Evolutionary conservation across 306 rosid species (phyloP).

Genomic region (Macrotyloma uniflorum): DNA sequence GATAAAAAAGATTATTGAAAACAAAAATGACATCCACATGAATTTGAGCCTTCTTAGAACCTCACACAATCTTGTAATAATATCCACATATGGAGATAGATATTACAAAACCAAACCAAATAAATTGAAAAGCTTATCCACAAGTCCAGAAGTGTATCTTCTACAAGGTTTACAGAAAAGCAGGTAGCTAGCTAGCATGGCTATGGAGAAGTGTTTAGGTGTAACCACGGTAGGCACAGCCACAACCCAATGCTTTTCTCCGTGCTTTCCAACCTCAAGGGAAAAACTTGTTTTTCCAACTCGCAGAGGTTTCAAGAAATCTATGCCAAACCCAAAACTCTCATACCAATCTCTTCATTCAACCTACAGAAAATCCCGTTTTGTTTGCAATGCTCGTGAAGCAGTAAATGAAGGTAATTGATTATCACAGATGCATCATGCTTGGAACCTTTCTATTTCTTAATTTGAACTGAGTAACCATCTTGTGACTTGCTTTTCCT

Average conservation of each 20-base stretch:
- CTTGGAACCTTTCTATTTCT: neutral
- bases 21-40: conserved; percentile 57
- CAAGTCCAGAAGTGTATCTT: neutral
- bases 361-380: conserved; percentile 47
- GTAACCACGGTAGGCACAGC: conserved; percentile 53
- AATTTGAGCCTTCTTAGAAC: conserved; percentile 55
- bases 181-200: conserved; percentile 43
- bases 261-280: conserved; percentile 58
- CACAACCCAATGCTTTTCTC: conserved; percentile 57
- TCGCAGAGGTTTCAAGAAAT: conserved; percentile 49
- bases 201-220: conserved; percentile 66
- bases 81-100: conserved; percentile 47
- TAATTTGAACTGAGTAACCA: neutral
- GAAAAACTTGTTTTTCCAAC: conserved; percentile 48
- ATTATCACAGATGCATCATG: neutral
- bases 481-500: neutral
- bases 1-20: conserved; percentile 15
- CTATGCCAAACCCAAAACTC: conserved; percentile 30
- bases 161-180: neutral
- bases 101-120: neutral
- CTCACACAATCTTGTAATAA: conserved; percentile 54
- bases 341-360: conserved; percentile 45
- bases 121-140: conserved; percentile 17
- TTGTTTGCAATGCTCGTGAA: conserved; percentile 80
- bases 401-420: conserved; percentile 59